Evolutionary conservation across 139 green algal species (phyloP).

Genomic region (Chloropicon primus): DNA sequence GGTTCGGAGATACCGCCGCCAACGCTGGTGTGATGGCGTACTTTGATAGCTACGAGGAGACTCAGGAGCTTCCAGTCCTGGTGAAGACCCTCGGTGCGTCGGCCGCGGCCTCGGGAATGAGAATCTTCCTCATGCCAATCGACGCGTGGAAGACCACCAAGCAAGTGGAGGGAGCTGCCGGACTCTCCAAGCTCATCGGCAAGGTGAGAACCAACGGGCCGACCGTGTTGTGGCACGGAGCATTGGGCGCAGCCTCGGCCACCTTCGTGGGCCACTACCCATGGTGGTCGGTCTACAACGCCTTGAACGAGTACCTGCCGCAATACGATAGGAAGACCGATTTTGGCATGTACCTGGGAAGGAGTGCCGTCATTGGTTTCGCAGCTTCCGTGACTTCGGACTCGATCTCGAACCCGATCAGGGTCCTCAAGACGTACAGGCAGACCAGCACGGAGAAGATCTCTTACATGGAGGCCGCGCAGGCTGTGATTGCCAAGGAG

Average conservation of each 20-base stretch:
- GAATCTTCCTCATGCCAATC: conserved; percentile 84
- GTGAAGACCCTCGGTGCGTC: conserved; percentile 1
- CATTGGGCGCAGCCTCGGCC: conserved; percentile 58
- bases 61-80: conserved; percentile 17
- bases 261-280: conserved; percentile 83
- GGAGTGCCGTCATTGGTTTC: conserved; percentile 74
- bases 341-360: conserved; percentile 42
- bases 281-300: conserved; percentile 68
- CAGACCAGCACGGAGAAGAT: conserved; percentile 55
- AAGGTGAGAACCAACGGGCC: conserved; percentile 60
- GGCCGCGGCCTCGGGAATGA: conserved; percentile 44
- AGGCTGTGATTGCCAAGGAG: conserved; percentile 43
- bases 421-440: conserved; percentile 83
- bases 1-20: conserved; percentile 88
- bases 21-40: conserved; percentile 74
- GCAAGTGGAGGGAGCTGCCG: conserved; percentile 36
- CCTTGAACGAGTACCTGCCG: conserved; percentile 39
- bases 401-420: conserved; percentile 74
- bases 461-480: conserved; percentile 54
- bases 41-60: conserved; percentile 29
- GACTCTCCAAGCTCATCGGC: neutral
- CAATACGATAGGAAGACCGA: conserved; percentile 37
- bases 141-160: conserved; percentile 87
- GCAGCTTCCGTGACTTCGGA: conserved; percentile 63
- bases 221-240: conserved; percentile 72